Conservation (phyloP, 805 yeast species). For the Candida pseudoglaebosa region DNA sequence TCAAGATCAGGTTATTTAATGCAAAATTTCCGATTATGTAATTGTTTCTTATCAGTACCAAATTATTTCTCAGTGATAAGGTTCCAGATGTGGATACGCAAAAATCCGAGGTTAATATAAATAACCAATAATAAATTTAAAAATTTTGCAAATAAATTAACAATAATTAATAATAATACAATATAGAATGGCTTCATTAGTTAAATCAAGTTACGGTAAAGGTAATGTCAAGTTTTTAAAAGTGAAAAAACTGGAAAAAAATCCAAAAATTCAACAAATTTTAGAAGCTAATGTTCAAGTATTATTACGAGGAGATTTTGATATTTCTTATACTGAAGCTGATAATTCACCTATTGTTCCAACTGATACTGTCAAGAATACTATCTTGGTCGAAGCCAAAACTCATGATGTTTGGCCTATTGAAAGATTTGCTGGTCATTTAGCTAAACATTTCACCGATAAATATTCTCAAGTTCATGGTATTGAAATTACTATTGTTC, state of each 20-base stretch:
- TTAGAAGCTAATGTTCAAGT: slow-evolving; percentile 81
- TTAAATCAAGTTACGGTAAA: slow-evolving; percentile 77
- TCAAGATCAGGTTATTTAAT: no score
- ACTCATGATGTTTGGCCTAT: slow-evolving; percentile 83
- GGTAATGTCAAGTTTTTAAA: slow-evolving; percentile 90
- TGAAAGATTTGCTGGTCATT: slow-evolving; percentile 82
- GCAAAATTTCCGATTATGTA: no score
- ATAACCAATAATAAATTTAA: no score
- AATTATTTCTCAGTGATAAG: no score
- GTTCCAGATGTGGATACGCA: no score
- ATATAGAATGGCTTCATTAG: slow-evolving; percentile 13
- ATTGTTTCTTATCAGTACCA: no score
- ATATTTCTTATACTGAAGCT: slow-evolving; percentile 77
- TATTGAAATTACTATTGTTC: slow-evolving; percentile 61
- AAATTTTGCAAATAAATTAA: no score
- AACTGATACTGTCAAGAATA: slow-evolving; percentile 90
- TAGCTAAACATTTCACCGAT: slow-evolving; percentile 74
- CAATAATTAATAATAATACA: no score
- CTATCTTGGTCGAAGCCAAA: slow-evolving; percentile 79
- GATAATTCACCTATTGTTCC: slow-evolving; percentile 90
- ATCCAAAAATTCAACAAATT: slow-evolving; percentile 75
- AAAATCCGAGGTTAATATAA: no score
- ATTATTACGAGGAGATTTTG: slow-evolving; percentile 75
- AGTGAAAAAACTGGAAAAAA: slow-evolving; percentile 70
- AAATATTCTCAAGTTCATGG: slow-evolving; percentile 78